Evolutionary conservation across 352 stramenopile species (phyloP).

Genomic region (Phytopythium cucurbitacearum): DNA sequence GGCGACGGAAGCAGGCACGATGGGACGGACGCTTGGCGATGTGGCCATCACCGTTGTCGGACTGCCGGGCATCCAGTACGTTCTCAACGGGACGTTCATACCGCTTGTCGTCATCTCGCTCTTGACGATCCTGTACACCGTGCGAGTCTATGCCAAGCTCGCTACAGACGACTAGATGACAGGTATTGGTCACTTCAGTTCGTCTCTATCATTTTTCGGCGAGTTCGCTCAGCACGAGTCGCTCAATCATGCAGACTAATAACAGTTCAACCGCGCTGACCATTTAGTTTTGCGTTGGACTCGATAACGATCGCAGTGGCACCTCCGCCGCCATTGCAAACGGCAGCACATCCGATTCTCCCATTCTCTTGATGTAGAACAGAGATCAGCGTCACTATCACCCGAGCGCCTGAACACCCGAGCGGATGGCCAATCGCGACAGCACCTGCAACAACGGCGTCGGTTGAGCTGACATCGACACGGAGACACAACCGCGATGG

Average conservation of each 20-base stretch:
- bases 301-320: conserved; percentile 94
- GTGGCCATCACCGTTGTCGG: conserved; percentile 82
- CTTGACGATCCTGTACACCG: conserved; percentile 65
- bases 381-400: conserved; percentile 90
- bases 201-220: background rate
- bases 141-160: conserved; percentile 65
- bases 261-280: too few species aligned
- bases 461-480: background rate
- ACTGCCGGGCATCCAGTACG: conserved; percentile 74
- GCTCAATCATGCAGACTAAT: too few species aligned
- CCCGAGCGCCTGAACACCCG: conserved; percentile 75
- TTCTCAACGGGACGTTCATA: conserved; percentile 82
- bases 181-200: background rate
- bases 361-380: conserved; percentile 91
- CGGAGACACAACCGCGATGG: background rate
- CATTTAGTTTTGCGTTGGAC: conserved; percentile 17
- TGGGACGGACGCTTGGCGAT: conserved; percentile 85
- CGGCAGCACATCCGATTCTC: conserved; percentile 88
- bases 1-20: conserved; percentile 90
- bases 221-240: too few species aligned
- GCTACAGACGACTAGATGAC: conserved; percentile 41
- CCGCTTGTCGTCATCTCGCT: conserved; percentile 54
- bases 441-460: conserved; percentile 19
- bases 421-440: conserved; percentile 65
- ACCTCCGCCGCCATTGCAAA: conserved; percentile 97